Conservation (phyloP, 345 rosid species). For the Sisymbrium altissimum region DNA sequence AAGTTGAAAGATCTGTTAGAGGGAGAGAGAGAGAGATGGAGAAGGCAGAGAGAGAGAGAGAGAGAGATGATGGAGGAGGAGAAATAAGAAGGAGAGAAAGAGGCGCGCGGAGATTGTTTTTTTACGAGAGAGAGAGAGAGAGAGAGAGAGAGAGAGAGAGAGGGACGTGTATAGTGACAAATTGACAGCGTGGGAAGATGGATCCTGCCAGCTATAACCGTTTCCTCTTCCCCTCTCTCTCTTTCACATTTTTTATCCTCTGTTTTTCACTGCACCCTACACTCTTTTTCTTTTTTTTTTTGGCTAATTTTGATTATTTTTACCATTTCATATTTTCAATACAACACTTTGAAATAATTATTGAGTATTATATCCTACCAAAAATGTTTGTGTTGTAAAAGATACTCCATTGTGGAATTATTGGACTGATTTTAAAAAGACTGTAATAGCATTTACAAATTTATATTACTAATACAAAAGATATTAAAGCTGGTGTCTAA, state of each 20-base stretch:
- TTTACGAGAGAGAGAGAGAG: background rate
- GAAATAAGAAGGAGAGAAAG: slow-evolving; percentile 5
- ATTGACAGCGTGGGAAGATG: slow-evolving; percentile 22
- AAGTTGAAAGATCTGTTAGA: no score
- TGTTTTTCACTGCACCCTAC: background rate
- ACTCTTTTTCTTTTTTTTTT: background rate
- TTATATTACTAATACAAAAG: no score
- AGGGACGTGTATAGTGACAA: slow-evolving; percentile 18
- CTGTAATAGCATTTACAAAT: no score
- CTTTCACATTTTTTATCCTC: background rate
- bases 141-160: background rate
- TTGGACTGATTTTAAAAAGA: no score
- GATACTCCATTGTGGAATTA: no score
- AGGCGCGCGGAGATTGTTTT: slow-evolving; percentile 30
- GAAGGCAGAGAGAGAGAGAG: background rate
- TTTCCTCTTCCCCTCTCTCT: background rate
- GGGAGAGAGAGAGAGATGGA: background rate
- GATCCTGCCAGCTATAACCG: slow-evolving; percentile 33
- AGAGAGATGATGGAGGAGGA: slow-evolving; percentile 7
- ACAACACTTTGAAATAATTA: no score
- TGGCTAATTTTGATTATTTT: background rate
- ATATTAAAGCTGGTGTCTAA: background rate
- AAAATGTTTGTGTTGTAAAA: no score
- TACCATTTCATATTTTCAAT: background rate
- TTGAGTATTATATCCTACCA: no score